phyloP scores from a whole-genome alignment of 345 rosid species.

The Reutealis trisperma region DNA sequence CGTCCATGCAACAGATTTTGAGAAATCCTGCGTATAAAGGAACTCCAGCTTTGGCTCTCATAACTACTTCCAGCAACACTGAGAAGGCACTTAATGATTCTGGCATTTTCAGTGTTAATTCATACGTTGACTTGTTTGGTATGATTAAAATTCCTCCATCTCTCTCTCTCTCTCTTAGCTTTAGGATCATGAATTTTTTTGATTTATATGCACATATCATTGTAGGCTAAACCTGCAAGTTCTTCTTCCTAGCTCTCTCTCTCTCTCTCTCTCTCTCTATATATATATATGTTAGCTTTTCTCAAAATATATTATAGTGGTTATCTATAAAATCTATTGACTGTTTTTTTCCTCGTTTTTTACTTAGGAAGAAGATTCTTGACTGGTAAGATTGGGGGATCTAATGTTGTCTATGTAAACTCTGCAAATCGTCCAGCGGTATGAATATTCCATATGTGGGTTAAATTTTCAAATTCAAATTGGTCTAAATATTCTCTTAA shows the following conservation, averaged over 20 bases:
- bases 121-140: neutral
- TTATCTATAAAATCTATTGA: neutral
- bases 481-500: too few species aligned
- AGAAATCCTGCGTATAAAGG: neutral
- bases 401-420: neutral
- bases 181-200: too few species aligned
- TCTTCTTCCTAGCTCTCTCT: too few species aligned
- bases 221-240: too few species aligned
- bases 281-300: too few species aligned
- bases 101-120: neutral
- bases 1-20: neutral
- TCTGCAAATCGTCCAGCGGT: neutral
- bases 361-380: neutral
- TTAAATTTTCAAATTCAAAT: too few species aligned
- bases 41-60: neutral
- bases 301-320: too few species aligned
- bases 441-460: neutral
- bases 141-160: too few species aligned
- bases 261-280: too few species aligned
- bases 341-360: too few species aligned
- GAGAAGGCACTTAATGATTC: neutral
- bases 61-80: neutral
- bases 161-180: too few species aligned
- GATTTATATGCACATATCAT: too few species aligned
- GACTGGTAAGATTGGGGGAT: neutral